Percentiles rank a stretch among this genome's conserved stretches.
These are phyloP conservation scores for Monilinia fructicola DNA, from an alignment of 2,329 filamentous ascomycete genomes.

Conservation along the genomic window DNA sequence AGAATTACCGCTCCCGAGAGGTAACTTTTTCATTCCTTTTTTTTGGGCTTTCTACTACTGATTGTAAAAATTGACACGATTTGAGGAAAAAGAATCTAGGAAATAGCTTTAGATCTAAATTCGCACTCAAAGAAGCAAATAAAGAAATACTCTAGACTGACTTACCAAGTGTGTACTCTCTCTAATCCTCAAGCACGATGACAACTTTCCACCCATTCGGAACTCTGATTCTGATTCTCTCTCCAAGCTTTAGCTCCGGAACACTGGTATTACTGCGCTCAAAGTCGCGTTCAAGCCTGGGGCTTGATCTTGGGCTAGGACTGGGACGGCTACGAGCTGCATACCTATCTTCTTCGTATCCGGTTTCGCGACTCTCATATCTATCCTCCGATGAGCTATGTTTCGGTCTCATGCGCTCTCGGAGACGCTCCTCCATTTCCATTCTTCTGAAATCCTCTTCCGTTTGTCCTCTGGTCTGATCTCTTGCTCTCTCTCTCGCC, in stretches of 20 bases:
- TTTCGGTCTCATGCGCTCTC: neutral
- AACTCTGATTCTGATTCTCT: neutral
- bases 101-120: neutral
- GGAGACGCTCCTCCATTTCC: neutral
- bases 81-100: neutral
- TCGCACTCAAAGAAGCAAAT: neutral
- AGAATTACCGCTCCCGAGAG: neutral
- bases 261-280: too few relatives aligned
- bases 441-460: neutral
- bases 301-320: neutral
- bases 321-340: neutral
- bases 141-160: neutral
- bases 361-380: neutral
- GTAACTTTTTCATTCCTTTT: neutral
- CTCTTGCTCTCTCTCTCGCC: neutral
- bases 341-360: neutral
- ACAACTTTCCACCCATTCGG: neutral
- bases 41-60: neutral
- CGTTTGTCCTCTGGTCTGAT: neutral
- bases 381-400: neutral
- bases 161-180: neutral
- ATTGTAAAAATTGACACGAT: neutral
- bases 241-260: too few relatives aligned
- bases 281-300: neutral
- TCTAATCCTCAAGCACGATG: neutral